phyloP scores from a whole-genome alignment of 1,284 basidiomycete species.

The Mycosarcoma mackinlayi region DNA sequence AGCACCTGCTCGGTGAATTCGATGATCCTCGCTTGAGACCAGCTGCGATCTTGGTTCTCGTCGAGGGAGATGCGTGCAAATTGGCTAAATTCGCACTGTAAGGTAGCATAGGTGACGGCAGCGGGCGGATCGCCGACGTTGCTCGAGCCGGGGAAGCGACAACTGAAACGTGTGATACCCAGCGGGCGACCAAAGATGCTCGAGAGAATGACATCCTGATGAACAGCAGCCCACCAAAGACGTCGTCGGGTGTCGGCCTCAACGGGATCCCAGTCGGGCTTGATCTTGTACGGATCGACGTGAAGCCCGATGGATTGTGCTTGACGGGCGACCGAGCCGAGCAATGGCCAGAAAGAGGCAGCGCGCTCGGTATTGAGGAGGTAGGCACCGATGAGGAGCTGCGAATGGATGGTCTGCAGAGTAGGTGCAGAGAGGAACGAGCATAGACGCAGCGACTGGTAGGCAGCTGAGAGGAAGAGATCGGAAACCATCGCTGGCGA shows the following conservation, averaged over 20 bases:
- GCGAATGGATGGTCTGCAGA: conserved; percentile 49
- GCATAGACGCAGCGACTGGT: conserved; percentile 44
- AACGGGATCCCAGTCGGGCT: conserved; percentile 30
- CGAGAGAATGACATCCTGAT: conserved; percentile 45
- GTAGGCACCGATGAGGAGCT: conserved; percentile 46
- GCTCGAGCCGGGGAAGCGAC: conserved; percentile 21
- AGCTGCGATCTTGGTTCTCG: conserved; percentile 41
- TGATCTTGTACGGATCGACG: conserved; percentile 43
- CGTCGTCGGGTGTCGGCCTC: conserved; percentile 37
- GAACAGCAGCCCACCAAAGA: conserved; percentile 50
- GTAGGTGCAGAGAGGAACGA: conserved; percentile 45
- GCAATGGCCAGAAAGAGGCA: conserved; percentile 44
- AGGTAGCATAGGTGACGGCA: conserved; percentile 19
- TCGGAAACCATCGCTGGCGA: conserved; percentile 43
- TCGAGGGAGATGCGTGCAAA: conserved; percentile 32
- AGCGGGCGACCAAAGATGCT: conserved; percentile 48
- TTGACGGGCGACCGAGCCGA: conserved; percentile 45
- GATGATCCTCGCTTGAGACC: conserved; percentile 34
- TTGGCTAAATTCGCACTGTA: conserved; percentile 45
- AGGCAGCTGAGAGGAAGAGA: conserved; percentile 44
- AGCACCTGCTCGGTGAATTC: conserved; percentile 34
- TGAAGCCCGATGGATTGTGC: conserved; percentile 48
- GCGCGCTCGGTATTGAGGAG: conserved; percentile 47
- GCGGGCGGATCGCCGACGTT: neutral
- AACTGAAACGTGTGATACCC: conserved; percentile 39